Evolutionary conservation across 2,329 filamentous ascomycete genomes (phyloP), one percentile per base, ranked within the genome.

Genomic region (Neofusicoccum cordaticola): DNA sequence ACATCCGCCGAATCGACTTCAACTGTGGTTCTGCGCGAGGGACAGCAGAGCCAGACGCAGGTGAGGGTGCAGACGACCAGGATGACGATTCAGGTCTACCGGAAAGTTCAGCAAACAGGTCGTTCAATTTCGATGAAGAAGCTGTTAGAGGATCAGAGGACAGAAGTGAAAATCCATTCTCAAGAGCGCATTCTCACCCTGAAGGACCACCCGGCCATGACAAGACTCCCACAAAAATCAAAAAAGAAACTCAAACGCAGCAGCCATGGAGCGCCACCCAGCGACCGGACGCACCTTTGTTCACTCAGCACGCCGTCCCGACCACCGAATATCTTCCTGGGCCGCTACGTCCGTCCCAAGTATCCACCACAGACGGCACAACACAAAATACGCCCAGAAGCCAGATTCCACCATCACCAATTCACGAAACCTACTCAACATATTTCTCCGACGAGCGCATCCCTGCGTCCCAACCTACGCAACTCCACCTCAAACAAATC

Each of bases 1-100:
- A 57, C 19, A 64, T 64, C n/a, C 62, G 44, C 22, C 51, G 19
- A 13, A 64, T 64, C 42, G 44, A 64, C 42, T 47, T 60, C 31
- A 35, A 47, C 17, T 41, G 35, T 31, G 35, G 19, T 2, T 64
- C 41, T 31, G 35, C 41, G 15, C 42, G 8, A n/a, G 13, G 37
- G 12, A 37, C 37, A 17, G 13, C 8, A 27, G 41, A 45, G 17
- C 37, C 19, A 12, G 17, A 9, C 8, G n/a, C 41, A 11, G 15
- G 4, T n/a, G 13, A n/a, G 3, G 13, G 19, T 6, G 4, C n/a
- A 45, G 61, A 42, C 3, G 27, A 22, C 7, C 12, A 34, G 27
- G 31, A 47, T 15, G n/a, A 15, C 3, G 19, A 45, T 6, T 3
- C 2, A 22, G 31, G 35, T 34, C 37, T n/a, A 7, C 41, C 17